phyloP scores from a whole-genome alignment of 805 yeast genomes.

The Clavispora phyllophila region DNA sequence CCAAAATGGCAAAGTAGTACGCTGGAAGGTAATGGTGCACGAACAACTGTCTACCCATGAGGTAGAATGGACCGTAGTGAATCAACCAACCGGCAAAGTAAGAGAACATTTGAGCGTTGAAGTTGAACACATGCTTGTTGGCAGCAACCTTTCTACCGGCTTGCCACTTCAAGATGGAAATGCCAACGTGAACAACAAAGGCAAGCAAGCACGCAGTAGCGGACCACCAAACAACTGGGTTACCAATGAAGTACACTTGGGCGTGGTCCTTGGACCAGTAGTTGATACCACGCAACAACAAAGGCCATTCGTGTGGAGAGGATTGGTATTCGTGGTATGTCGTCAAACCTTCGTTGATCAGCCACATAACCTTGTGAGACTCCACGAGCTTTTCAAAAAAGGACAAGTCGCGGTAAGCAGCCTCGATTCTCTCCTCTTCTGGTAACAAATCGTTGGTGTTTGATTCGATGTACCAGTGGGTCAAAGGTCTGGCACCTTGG shows the following conservation, averaged over 20 bases:
- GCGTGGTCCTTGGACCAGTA: constrained; percentile 64
- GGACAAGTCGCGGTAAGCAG: constrained; percentile 47
- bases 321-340: constrained; percentile 71
- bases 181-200: constrained; percentile 44
- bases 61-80: constrained; percentile 70
- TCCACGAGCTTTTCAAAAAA: constrained; percentile 61
- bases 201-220: constrained; percentile 49
- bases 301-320: constrained; percentile 69
- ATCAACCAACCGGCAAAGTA: constrained; percentile 66
- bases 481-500: constrained; percentile 56
- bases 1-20: constrained; percentile 78
- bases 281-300: constrained; percentile 70
- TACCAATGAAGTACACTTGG: constrained; percentile 71
- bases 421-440: constrained; percentile 17
- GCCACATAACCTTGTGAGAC: constrained; percentile 73
- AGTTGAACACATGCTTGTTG: constrained; percentile 55
- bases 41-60: constrained; percentile 92
- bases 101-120: constrained; percentile 56
- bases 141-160: constrained; percentile 37
- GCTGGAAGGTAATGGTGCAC: constrained; percentile 94
- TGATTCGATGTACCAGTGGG: constrained; percentile 71
- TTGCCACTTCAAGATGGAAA: constrained; percentile 60
- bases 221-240: constrained; percentile 78
- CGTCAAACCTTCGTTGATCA: constrained; percentile 63
- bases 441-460: constrained; percentile 50